Percentiles rank a stretch among this genome's conserved stretches.
phyloP scores from a whole-genome alignment of 179 eudicot species.

The Patellifolia procumbens region DNA sequence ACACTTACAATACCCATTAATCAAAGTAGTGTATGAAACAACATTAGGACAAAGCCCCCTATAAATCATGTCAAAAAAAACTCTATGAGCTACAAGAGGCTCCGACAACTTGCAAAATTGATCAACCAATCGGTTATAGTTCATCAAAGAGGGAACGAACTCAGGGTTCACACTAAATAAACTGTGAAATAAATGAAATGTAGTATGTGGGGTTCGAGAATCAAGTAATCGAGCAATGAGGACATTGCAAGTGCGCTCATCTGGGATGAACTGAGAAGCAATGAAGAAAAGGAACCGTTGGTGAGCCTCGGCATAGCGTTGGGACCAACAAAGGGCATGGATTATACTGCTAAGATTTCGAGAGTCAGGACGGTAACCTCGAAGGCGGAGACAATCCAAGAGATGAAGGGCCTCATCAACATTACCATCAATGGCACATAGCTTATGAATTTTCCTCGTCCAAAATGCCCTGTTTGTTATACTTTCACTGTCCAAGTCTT shows the following conservation, averaged over 20 bases:
- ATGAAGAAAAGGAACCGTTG: slow-evolving; percentile 45
- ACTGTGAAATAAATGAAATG: slow-evolving; percentile 36
- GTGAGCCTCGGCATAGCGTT: slow-evolving; percentile 71
- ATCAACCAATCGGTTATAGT: slow-evolving; percentile 77
- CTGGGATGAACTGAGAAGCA: slow-evolving; percentile 46
- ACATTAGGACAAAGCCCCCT: slow-evolving; percentile 66
- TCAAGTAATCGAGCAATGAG: slow-evolving; percentile 68
- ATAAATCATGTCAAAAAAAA: slow-evolving; percentile 58
- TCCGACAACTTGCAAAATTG: slow-evolving; percentile 48
- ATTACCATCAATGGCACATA: slow-evolving; percentile 44
- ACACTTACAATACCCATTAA: slow-evolving; percentile 59
- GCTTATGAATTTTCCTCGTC: slow-evolving; percentile 58
- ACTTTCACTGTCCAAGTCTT: slow-evolving; percentile 18
- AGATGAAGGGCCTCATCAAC: slow-evolving; percentile 63
- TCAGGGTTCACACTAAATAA: slow-evolving; percentile 42
- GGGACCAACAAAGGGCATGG: slow-evolving; percentile 66
- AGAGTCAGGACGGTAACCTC: slow-evolving; percentile 53
- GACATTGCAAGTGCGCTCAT: slow-evolving; percentile 81
- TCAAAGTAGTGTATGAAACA: slow-evolving; percentile 69
- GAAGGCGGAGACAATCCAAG: slow-evolving; percentile 50
- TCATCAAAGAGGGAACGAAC: slow-evolving; percentile 63
- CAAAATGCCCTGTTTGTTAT: slow-evolving; percentile 36
- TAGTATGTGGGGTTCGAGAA: slow-evolving; percentile 36
- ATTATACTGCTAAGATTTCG: slow-evolving; percentile 63
- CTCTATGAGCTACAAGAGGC: slow-evolving; percentile 50